Conservation (phyloP, 495 filamentous ascomycete species). For the Penicillium herquei region DNA sequence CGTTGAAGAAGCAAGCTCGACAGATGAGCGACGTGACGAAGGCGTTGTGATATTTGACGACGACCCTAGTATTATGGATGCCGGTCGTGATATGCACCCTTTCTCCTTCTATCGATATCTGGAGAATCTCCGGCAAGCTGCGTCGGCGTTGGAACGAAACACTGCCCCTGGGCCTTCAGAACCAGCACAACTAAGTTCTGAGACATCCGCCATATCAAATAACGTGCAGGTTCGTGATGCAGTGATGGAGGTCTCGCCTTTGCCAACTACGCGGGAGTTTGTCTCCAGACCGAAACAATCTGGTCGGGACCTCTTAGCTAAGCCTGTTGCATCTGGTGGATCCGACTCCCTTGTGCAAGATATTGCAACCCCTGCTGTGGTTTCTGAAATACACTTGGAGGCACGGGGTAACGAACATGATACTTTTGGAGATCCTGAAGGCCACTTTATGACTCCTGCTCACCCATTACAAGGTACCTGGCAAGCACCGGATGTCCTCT, state of each 20-base stretch:
- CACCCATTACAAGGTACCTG: not conserved
- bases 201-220: slow-evolving; percentile 9
- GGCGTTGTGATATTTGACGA: slow-evolving; percentile 40
- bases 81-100: slow-evolving; percentile 25
- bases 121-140: slow-evolving; percentile 26
- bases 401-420: slow-evolving; percentile 29
- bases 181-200: slow-evolving; percentile 11
- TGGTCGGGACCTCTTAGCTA: slow-evolving; percentile 33
- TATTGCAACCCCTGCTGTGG: slow-evolving; percentile 37
- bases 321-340: slow-evolving; percentile 2
- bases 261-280: slow-evolving; percentile 33
- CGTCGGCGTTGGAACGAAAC: slow-evolving; percentile 17
- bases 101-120: slow-evolving; percentile 36
- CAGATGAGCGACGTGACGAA: slow-evolving; percentile 32
- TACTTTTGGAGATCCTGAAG: not conserved
- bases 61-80: slow-evolving; percentile 26
- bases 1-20: slow-evolving; percentile 43
- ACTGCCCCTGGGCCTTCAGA: not conserved
- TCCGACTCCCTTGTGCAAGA: slow-evolving; percentile 10
- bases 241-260: not conserved
- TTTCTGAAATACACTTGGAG: slow-evolving; percentile 42
- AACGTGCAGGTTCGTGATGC: not conserved
- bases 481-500: slow-evolving; percentile 24
- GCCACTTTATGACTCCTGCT: not conserved
- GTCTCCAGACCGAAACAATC: slow-evolving; percentile 28